Percentiles rank a stretch among this genome's conserved stretches.
Conservation (phyloP, 768 basidiomycete genomes). For the Termitomyces sp. region DNA sequence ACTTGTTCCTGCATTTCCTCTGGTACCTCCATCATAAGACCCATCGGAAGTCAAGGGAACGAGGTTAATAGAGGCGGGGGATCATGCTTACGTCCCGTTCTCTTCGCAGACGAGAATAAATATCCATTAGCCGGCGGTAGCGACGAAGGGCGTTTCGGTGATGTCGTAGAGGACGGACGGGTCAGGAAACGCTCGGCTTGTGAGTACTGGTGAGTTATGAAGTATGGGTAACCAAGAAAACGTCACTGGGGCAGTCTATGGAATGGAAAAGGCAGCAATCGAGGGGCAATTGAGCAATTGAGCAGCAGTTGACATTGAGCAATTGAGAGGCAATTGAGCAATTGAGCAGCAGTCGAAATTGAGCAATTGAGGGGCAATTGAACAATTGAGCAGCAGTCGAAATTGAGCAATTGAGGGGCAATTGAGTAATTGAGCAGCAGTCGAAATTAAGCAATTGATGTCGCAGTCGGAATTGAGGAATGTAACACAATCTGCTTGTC, state of each 20-base stretch:
- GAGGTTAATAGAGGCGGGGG: conserved; percentile 25
- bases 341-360: too few relatives aligned
- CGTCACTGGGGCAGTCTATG: conserved; percentile 91
- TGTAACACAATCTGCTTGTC: conserved; percentile 66
- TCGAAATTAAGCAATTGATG: too few relatives aligned
- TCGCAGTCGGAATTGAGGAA: too few relatives aligned
- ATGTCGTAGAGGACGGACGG: conserved; percentile 67
- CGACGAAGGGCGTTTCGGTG: conserved; percentile 32
- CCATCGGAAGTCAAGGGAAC: conserved; percentile 61
- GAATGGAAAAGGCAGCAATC: not conserved
- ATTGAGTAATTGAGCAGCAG: too few relatives aligned
- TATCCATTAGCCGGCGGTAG: conserved; percentile 38
- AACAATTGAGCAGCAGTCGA: too few relatives aligned
- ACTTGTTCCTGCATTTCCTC: conserved; percentile 59
- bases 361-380: too few relatives aligned
- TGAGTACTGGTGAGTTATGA: conserved; percentile 92
- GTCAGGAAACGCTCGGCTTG: conserved; percentile 90
- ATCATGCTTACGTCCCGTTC: conserved; percentile 58
- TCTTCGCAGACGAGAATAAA: conserved; percentile 36
- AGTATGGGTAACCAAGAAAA: conserved; percentile 97
- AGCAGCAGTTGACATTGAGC: not conserved
- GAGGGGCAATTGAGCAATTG: too few relatives aligned
- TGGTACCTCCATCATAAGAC: conserved; percentile 65
- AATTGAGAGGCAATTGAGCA: too few relatives aligned
- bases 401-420: too few relatives aligned